Conservation (phyloP, 352 stramenopile species). For the Phytophthora litchii region DNA sequence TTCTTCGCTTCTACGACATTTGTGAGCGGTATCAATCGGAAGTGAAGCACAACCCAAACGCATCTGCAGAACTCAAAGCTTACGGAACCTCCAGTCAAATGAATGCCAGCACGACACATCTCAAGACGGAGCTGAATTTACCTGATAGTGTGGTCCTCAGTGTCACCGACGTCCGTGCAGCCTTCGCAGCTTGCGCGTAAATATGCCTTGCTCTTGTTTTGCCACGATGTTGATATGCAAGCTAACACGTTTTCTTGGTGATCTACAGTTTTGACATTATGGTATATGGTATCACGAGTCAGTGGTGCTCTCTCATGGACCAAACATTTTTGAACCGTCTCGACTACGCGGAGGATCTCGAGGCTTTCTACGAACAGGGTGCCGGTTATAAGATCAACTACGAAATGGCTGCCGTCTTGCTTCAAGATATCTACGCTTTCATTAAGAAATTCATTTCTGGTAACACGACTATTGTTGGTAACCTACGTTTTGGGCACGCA, state of each 20-base stretch:
- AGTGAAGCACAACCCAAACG: conserved; percentile 63
- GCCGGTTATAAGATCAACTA: conserved; percentile 74
- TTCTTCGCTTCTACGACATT: conserved; percentile 74
- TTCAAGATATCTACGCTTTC: conserved; percentile 54
- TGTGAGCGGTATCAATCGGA: conserved; percentile 59
- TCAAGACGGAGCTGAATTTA: conserved; percentile 51
- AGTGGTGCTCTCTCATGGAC: conserved; percentile 71
- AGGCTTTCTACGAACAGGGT: conserved; percentile 71
- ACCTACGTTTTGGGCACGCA: conserved; percentile 73
- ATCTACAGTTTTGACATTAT: conserved; percentile 65
- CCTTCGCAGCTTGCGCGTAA: conserved; percentile 70
- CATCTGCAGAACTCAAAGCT: conserved; percentile 42
- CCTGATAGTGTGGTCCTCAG: conserved; percentile 35
- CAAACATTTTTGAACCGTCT: conserved; percentile 46
- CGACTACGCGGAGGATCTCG: conserved; percentile 73
- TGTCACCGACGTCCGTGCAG: conserved; percentile 46
- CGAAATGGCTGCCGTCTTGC: conserved; percentile 68
- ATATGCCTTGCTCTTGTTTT: neutral
- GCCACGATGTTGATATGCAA: neutral
- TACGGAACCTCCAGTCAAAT: conserved; percentile 48
- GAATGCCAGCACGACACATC: conserved; percentile 23
- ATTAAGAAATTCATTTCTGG: conserved; percentile 58
- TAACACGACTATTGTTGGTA: conserved; percentile 40
- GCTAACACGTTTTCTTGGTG: conserved; percentile 1
- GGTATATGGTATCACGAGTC: conserved; percentile 48